Evolutionary conservation across 768 basidiomycete genomes (phyloP), one percentile per base, ranked within the genome.

Genomic region (Mrakia blollopis): DNA sequence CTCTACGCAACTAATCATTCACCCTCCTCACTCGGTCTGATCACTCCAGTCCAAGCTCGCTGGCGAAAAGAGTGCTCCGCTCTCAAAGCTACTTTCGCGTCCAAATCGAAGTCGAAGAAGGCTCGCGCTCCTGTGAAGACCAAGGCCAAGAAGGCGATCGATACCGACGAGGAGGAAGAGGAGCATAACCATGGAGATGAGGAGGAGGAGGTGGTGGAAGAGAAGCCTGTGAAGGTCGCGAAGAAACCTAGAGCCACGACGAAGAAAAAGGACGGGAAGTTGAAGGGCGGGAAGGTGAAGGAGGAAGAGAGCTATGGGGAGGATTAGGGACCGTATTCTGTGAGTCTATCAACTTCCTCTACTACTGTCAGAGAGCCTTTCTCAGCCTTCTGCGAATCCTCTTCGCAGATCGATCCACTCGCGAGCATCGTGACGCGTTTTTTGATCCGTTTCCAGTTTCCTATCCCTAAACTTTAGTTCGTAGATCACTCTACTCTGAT

Each of bases 211-310:
- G n/a, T n/a, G n/a, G n/a, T n/a, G n/a, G 79, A 74, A 60, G 75
- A 80, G 72, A 79, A 61, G 32, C 82, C 47, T 50, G 47, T 80
- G 78, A 81, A 82, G 47, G 80, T 75, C 61, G 68, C 77, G 44
- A 76, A 75, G 14, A 50, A 50, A 18, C 47, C 47, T 21, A 14
- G 47, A 44, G 82, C n/a, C n/a, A n/a, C 82, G 83, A 80, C 25
- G 37, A 68, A 68, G 65, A 13, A 70, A 39, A 47, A 79, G 79
- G 74, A 73, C 41, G 25, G 80, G 80, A 72, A 78, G 50, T 3
- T 75, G 72, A 37, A 72, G 72, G 60, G 72, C 47, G 35, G 73
- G 68, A 57, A 63, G n/a, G 62, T 70, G 32, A 79, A 79, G 39
- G 80, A 80, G 80, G 76, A 68, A 28, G 74, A 78, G 60, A 78